Conservation (phyloP, 306 rosid genomes). For the Citrullus amarus region DNA sequence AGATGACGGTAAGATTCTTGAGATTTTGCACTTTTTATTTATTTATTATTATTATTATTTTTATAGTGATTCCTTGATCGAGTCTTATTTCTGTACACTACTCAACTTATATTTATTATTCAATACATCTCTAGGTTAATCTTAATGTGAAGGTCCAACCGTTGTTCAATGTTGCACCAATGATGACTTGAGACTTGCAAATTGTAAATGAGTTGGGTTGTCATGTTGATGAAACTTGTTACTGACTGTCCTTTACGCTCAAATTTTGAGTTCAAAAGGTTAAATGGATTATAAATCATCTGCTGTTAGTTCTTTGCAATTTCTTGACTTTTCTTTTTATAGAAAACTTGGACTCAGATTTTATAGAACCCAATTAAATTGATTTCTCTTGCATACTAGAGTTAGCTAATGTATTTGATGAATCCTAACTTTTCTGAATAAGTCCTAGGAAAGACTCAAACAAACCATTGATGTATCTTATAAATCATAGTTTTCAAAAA, state of each 20-base stretch:
- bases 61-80: neutral
- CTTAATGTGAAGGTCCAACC: neutral
- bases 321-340: neutral
- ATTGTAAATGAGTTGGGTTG: neutral
- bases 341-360: neutral
- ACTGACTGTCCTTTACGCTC: neutral
- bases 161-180: neutral
- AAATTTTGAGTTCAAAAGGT: neutral
- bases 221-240: neutral
- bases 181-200: neutral
- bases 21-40: slow-evolving; percentile 2
- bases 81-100: neutral
- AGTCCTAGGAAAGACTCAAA: neutral
- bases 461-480: neutral
- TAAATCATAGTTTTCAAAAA: neutral
- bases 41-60: no score
- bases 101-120: neutral
- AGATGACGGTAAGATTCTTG: slow-evolving; percentile 54
- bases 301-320: neutral
- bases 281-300: neutral
- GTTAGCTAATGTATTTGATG: neutral
- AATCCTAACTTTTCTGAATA: neutral
- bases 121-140: neutral
- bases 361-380: neutral
- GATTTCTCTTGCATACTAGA: neutral